A percentile compares a stretch with the other conserved stretches of the same genome.
These are phyloP conservation scores for Lichina pygmaea DNA, from an alignment of 495 filamentous ascomycete genomes.

Conservation along the genomic window DNA sequence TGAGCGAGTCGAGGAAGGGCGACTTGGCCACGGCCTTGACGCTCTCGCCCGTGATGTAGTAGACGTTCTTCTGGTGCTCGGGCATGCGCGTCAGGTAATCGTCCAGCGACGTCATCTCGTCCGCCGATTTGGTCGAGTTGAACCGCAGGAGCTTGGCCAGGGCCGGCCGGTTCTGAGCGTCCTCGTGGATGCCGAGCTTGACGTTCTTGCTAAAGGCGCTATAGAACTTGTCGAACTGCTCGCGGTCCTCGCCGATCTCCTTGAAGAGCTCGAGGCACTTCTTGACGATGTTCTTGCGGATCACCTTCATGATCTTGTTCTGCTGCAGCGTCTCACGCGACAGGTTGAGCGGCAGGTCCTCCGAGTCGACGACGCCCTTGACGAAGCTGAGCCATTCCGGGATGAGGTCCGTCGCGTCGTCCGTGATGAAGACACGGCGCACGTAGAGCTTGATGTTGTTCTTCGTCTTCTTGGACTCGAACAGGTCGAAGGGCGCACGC, in stretches of 20 bases:
- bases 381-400: conserved; percentile 98
- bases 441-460: conserved; percentile 99
- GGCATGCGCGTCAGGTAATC: conserved; percentile 98
- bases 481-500: conserved; percentile 97
- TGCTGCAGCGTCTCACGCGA: conserved; percentile 99
- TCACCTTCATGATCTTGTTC: conserved; percentile 99
- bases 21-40: conserved; percentile 95
- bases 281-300: conserved; percentile 99
- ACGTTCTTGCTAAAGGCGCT: conserved; percentile 98
- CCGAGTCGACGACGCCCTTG: conserved; percentile 99
- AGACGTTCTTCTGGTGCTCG: conserved; percentile 99
- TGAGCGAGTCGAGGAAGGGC: conserved; percentile 94
- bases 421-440: conserved; percentile 98
- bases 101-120: conserved; percentile 74
- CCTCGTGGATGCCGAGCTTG: conserved; percentile 99
- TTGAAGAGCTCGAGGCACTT: conserved; percentile 98
- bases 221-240: conserved; percentile 99
- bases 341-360: conserved; percentile 95
- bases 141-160: conserved; percentile 98
- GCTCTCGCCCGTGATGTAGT: conserved; percentile 99
- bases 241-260: conserved; percentile 96
- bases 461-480: conserved; percentile 99
- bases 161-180: conserved; percentile 78
- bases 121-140: conserved; percentile 94
- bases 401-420: conserved; percentile 95